Base-by-base conservation (phyloP, 495 filamentous ascomycete species). In the Lasiosphaeria ovina region DNA sequence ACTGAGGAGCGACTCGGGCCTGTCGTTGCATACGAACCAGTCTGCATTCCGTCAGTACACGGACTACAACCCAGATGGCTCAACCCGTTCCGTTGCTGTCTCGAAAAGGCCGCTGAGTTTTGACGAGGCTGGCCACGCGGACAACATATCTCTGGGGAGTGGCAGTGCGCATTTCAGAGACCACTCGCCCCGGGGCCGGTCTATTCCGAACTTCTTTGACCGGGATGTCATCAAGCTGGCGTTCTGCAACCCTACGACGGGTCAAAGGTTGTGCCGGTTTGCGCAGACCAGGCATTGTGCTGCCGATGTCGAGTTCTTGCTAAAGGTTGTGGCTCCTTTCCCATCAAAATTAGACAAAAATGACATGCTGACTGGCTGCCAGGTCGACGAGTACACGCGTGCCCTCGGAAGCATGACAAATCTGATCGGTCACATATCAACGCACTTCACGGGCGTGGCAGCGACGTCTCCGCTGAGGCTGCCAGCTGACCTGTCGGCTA, bases 281-380 rank as follows among this genome's bases (percentile, higher is more conserved):
- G 76, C 75, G 35, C 70, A 78, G 57, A 70, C 67, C 32, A 71
- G 72, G 17, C 66, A 74, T 42, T 75, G 69, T 54, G 77, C 69
- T 8, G 73, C 76, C 40, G 77, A 82, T 59, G 66, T 83, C 63
- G 77, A 81, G 53, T 82, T 83, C 57, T 59, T 83, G 24, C 62
- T 72, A 9, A 77, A 80, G 70, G 81, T 82, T 10, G 55, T 8
- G 35, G 47, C 31, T 53, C 4, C 44, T 45, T 45, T 36, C 9
- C 1, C 47, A 35, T 33, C 35, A 2, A 3, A 24, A 4, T 11
- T 4, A n/a, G 3, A 24, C 2, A 1, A 10, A 6, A 7, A 33
- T 14, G 4, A 36, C 2, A 14, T 7, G 10, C 6, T 34, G 14
- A 24, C 3, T 17, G 0, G 33, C 32, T 2, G 0, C 10, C 59